phyloP scores from a whole-genome alignment of 176 grass and related monocot genomes.

The bread wheat (Triticum aestivum) region IWGSC_CS_RefSeq_v2.1 NC_057796.1:422130717-422131216 shows the following conservation, averaged over 20 bases:
- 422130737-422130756: not conserved
- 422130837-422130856: not conserved
- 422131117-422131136: conserved; percentile 15
- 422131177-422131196: not conserved
- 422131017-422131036: not conserved
- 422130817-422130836: conserved; percentile 16
- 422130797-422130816: not conserved
- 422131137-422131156: not conserved
- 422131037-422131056: not conserved
- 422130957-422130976: not conserved
- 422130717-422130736: conserved; percentile 5
- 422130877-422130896: not conserved
- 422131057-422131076: conserved; percentile 6
- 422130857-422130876: not conserved
- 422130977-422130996: not conserved
- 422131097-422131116: not conserved
- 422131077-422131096: conserved; percentile 4
- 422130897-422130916: conserved; percentile 20
- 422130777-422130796: not conserved
- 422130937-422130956: conserved; percentile 11
- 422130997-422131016: conserved; percentile 8
- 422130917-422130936: not conserved
- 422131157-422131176: not conserved
- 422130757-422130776: not conserved
- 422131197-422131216: not conserved